Evolutionary conservation across 352 stramenopile species (phyloP), one percentile per base, ranked within the genome.

Genomic region (Pythium aphanidermatum): DNA sequence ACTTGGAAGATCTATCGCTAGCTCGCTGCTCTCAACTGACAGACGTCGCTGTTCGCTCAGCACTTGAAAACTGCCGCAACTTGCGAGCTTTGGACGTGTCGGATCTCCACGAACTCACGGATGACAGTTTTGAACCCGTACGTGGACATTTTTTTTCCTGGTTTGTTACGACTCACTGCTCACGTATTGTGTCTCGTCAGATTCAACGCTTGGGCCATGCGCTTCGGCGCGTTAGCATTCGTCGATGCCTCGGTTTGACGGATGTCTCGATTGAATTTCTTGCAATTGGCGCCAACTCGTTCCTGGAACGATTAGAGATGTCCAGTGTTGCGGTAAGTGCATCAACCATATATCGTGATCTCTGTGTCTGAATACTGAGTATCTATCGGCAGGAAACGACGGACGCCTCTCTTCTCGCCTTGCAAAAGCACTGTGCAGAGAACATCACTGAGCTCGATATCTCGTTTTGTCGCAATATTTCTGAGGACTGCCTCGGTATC

Each of bases 391-490:
- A 90, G 77, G 59, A 85, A 58, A 55, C 47, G 17, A 89, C 74
- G 0, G 75, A 87, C 19, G 67, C 49, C 7, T 45, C 66, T 5
- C 70, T 89, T 30, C 39, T 69, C 23, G 50, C 59, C 14, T 50
- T 92, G 33, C 57, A 82, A 33, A 69, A 72, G 32, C 54, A 74
- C 31, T 89, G 76, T 21, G 39, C 55, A 6, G 57, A 55, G 7
- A 75, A 47, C 24, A 34, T 92, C 2, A 42, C 46, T 2, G 67
- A 46, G 8, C 62, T 92, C 14, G 76, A 92, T 53, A 71, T 92
- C 24, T 92, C 80, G 4, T 92, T 92, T 36, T 89, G 77, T 26
- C 65, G 80, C 12, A 74, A 74, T 16, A 69, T 92, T 11, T 65
- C 67, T 0, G 80, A 92, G 43, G 74, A 89, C 28, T 73, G 66